Evolutionary conservation across 2,329 filamentous ascomycete species (phyloP), one percentile per base, ranked within the genome.

Genomic region (Metarhizium sp.): DNA sequence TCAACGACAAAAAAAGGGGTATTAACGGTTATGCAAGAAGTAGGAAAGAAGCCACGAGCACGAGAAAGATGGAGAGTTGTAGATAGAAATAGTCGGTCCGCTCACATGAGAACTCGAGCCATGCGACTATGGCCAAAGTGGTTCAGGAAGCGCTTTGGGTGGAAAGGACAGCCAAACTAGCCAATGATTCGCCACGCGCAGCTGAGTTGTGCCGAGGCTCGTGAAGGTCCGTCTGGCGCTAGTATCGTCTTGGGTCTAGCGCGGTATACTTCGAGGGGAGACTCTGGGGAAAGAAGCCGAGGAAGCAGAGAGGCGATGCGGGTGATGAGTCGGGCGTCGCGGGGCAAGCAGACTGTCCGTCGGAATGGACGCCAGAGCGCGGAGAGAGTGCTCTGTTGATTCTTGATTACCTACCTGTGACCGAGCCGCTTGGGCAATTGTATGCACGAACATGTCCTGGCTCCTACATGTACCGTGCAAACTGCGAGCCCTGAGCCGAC

Each of bases 141-240:
- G 25, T 25, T 25, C 25, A 25, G 25, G 25, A 1, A 25, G 25
- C 40, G 20, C 32, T 32, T 32, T 49, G 52, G 52, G 32, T 16
- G 45, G 10, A 34, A 18, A 43, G 7, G 6, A 2, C 42, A 11
- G 7, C 10, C 42, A 45, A 29, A 30, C 53, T 48, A 32, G 43
- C 49, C 53, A 55, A 51, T 48, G 53, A n/a, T 25, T 36, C 13
- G 30, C 42, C 7, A 20, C 42, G 49, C 32, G 45, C 34, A 45
- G 30, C 30, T 52, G 50, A 43, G 29, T 51, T 43, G 51, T 55
- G 55, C 55, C 55, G 55, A 56, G 55, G 55, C 51, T 53, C 40
- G 47, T 46, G n/a, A 36, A 53, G 51, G 47, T 3, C 34, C 18
- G 7, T 10, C 13, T n/a, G 34, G 29, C 38, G 20, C 42, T 48